Evolutionary conservation across 2,329 filamentous ascomycete genomes (phyloP).

Genomic region (Aspergillus fijiensis): DNA sequence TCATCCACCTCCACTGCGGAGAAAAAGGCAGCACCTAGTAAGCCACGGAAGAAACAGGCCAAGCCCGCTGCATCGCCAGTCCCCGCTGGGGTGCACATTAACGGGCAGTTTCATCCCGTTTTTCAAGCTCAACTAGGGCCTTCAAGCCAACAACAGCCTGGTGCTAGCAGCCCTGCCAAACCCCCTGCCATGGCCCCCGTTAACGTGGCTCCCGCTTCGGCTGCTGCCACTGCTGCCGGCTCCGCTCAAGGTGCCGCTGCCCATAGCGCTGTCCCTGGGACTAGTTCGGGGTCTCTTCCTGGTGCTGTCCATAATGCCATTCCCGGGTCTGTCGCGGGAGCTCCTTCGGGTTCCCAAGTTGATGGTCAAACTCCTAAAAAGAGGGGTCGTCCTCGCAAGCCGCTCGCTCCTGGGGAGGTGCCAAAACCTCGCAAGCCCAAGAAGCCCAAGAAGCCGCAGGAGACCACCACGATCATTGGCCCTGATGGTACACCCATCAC

Average conservation of each 20-base stretch:
- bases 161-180: not conserved
- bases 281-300: not conserved
- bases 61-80: constrained; percentile 14
- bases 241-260: not conserved
- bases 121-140: constrained; percentile 7
- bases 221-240: not conserved
- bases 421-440: constrained; percentile 18
- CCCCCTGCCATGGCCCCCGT: not conserved
- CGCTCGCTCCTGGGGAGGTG: constrained; percentile 18
- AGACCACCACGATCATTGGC: constrained; percentile 20
- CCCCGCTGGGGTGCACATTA: constrained; percentile 10
- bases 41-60: constrained; percentile 13
- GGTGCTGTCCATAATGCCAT: not conserved
- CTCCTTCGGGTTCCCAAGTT: constrained; percentile 5
- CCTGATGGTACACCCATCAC: constrained; percentile 5
- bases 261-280: not conserved
- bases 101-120: constrained; percentile 8
- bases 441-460: constrained; percentile 20
- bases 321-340: not conserved
- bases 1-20: constrained; percentile 16
- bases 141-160: constrained; percentile 1
- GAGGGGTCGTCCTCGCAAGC: constrained; percentile 34
- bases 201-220: not conserved
- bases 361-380: constrained; percentile 17
- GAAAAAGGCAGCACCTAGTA: constrained; percentile 12